Conservation (phyloP, 208 protist species). For the Kentomonas sorsogonicus region DNA sequence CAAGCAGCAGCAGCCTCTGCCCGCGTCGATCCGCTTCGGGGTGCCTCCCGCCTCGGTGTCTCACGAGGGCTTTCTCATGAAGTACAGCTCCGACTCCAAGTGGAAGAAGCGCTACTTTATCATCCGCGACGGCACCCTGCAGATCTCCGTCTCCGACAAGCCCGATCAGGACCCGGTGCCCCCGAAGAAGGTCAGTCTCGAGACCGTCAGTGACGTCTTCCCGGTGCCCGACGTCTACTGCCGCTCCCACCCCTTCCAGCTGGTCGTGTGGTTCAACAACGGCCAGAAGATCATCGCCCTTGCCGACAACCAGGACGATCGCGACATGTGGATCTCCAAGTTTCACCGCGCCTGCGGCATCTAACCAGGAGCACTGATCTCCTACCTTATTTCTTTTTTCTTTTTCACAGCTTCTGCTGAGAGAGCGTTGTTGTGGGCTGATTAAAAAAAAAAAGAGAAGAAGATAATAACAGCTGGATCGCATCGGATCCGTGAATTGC, state of each 20-base stretch:
- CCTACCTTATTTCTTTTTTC: constrained; percentile 4
- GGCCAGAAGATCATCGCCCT: constrained; percentile 86
- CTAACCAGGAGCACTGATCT: too few relatives aligned
- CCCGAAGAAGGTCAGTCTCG: constrained; percentile 67
- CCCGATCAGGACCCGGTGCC: constrained; percentile 66
- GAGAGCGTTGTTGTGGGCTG: too few relatives aligned
- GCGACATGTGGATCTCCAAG: constrained; percentile 81
- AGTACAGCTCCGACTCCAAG: constrained; percentile 81
- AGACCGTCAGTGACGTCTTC: constrained; percentile 77
- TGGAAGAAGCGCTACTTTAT: constrained; percentile 86
- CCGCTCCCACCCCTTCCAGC: constrained; percentile 75
- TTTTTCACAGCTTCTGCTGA: not conserved
- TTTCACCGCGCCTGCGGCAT: constrained; percentile 80
- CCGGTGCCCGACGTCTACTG: constrained; percentile 83
- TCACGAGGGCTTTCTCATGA: constrained; percentile 72
- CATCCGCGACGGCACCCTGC: constrained; percentile 60
- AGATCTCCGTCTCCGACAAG: constrained; percentile 73
- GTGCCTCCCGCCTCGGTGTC: constrained; percentile 47
- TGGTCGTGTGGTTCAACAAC: constrained; percentile 88
- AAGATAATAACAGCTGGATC: not conserved
- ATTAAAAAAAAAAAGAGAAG: constrained; percentile 5
- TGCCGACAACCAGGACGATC: constrained; percentile 57
- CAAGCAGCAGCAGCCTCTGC: constrained; percentile 33
- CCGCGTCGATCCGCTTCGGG: constrained; percentile 49
- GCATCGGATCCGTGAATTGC: not conserved